Percentiles rank a stretch among this genome's conserved stretches.
Conservation (phyloP, 768 basidiomycete species). For the Russula brevipes region DNA sequence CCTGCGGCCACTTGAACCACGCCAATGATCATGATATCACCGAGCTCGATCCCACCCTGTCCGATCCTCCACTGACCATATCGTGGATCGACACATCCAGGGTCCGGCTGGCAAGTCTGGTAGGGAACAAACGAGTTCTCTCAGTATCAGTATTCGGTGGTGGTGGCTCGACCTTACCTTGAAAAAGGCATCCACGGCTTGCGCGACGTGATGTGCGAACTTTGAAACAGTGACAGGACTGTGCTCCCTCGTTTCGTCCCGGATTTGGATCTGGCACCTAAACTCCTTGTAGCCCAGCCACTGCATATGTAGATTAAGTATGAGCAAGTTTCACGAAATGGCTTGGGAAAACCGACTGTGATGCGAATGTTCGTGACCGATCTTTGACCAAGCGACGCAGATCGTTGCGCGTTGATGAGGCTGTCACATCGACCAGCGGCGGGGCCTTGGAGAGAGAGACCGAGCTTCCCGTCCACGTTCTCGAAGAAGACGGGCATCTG, state of each 20-base stretch:
- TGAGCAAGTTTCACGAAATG: not conserved
- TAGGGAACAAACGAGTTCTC: not conserved
- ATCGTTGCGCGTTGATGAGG: conserved; percentile 1
- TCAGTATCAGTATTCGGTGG: not conserved
- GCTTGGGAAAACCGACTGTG: conserved; percentile 1
- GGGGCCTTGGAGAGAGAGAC: conserved; percentile 2
- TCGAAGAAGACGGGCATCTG: conserved; percentile 21
- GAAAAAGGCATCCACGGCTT: conserved; percentile 6
- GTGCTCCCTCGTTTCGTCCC: conserved; percentile 1
- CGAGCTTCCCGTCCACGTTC: conserved; percentile 2
- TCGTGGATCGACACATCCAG: not conserved
- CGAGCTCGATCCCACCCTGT: not conserved
- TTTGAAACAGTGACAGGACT: conserved; percentile 2
- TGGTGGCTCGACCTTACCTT: not conserved
- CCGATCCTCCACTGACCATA: conserved; percentile 3
- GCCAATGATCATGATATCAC: conserved; percentile 9
- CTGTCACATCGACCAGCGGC: conserved; percentile 1
- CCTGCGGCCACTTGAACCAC: conserved; percentile 1
- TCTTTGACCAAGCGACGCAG: not conserved
- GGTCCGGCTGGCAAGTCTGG: not conserved
- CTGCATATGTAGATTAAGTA: not conserved
- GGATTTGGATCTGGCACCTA: conserved; percentile 7
- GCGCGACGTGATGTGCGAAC: conserved; percentile 12
- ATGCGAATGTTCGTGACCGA: conserved; percentile 2
- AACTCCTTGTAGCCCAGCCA: conserved; percentile 18